Base-by-base conservation (phyloP, 805 yeast species). In the Starmerella stellata region DNA sequence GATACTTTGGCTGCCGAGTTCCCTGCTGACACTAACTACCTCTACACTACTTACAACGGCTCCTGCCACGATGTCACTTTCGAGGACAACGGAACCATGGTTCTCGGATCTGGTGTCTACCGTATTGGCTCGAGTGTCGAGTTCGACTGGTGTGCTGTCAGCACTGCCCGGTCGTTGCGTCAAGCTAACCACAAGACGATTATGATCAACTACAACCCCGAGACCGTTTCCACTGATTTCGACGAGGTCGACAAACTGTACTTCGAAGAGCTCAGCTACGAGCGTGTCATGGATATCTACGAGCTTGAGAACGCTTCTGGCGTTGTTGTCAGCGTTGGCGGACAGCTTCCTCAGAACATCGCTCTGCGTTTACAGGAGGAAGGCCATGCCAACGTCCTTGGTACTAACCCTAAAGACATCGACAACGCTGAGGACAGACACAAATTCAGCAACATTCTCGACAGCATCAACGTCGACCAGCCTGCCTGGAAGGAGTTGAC, bases 131-230 rank as follows among this genome's bases (percentile, higher is more conserved):
- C 95, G 2, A 83, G 95, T 24, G 98, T 87, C 39, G 98, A 90
- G 65, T 87, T 87, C 54, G 98, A 87, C 62, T 87, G 98, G 98
- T 87, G 98, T 69, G 98, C 96, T 40, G 98, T 87, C 46, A 73
- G 90, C 47, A 79, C 98, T 42, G 95, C 93, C 40, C 75, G 95
- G 58, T 83, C 95, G 33, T 73, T 87, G 52, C 75, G 98, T 60
- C 78, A 73, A 38, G 67, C 73, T 40, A 93, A 93, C 47, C 76
- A 75, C 59, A 80, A 76, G 62, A 87, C 98, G 24, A 75, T 87
- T 49, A 87, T 87, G 98, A 72, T 87, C 56, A 87, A 87, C 68
- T 87, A 87, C 64, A 87, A 87, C 66, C 98, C 98, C 44, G 98
- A 87, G 65, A 87, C 98, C 20, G 98, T 87, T 32, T 82, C 95